Evolutionary conservation across 1,284 basidiomycete genomes (phyloP), one percentile per base, ranked within the genome.

Genomic region (Amylostereum areolatum): DNA sequence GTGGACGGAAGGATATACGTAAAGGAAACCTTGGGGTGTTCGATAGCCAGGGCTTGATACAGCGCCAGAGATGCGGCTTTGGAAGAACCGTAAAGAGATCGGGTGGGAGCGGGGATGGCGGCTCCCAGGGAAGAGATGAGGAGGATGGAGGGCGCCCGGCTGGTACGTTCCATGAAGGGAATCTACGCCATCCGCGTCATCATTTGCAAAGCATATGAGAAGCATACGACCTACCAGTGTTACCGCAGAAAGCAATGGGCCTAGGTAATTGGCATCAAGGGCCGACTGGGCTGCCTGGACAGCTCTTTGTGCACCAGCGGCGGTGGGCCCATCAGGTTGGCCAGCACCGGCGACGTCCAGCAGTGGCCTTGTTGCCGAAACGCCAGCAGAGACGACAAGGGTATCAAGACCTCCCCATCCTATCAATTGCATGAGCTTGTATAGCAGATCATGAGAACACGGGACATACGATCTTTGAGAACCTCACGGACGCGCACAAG

Each of bases 391-490:
- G 48, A 97, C 81, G 42, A 93, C 72, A 3, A 96, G 62, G 0
- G 93, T 97, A 62, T 97, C 93, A 3, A 96, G 57, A 10, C 92
- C 89, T 3, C 68, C 71, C 87, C 91, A 92, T 51, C 73, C 92
- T 93, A 49, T 1, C 6, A 5, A 48, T 36, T 7, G 27, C 50
- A 50, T 34, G 28, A n/a, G 10, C 25, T 30, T 24, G 12, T 35
- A 4, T 46, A 35, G 24, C 27, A 49, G 39, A 31, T 40, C n/a
- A 40, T 29, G 27, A 48, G 47, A 40, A 50, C 18, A 35, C 28
- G 46, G 10, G 45, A 67, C 78, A 49, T 52, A 89, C 90, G 75
- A 57, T 71, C 66, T 49, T 80, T 69, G 32, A 93, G 52, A 1
- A 66, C 61, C 9, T 75, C 72, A 46, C 89, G 69, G 11, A 93